These are phyloP conservation scores for Excoecaria agallocha DNA, from an alignment of 345 rosid species.

Conservation along the genomic window DNA sequence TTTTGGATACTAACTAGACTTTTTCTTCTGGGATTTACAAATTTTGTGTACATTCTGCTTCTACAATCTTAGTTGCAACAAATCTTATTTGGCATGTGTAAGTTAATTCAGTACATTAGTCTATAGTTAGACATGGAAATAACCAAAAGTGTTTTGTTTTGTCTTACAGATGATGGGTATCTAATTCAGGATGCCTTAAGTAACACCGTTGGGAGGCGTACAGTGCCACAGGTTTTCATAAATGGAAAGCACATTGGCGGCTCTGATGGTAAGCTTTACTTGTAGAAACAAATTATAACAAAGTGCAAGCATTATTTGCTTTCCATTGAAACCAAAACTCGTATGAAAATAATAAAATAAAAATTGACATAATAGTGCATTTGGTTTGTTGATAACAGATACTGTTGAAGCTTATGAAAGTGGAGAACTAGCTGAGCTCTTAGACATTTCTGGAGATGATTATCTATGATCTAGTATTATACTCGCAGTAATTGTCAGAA, in stretches of 20 bases:
- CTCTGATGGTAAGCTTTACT: conserved; percentile 61
- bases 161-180: conserved; percentile 63
- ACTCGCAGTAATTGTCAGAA: neutral
- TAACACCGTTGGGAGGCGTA: conserved; percentile 61
- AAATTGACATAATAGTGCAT: neutral
- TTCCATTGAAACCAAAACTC: too few species aligned
- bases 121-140: neutral
- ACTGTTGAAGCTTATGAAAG: conserved; percentile 67
- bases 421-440: conserved; percentile 68
- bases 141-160: neutral
- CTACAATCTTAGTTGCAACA: neutral
- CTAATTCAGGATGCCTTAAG: conserved; percentile 65
- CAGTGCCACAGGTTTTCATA: conserved; percentile 92
- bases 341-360: neutral
- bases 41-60: neutral
- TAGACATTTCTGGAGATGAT: conserved; percentile 45
- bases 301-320: neutral
- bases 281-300: neutral
- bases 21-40: neutral
- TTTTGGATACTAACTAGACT: neutral
- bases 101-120: too few species aligned
- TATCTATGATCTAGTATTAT: conserved; percentile 40
- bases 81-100: too few species aligned
- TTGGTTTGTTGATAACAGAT: conserved; percentile 43
- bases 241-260: conserved; percentile 87